phyloP scores from a whole-genome alignment of 1,284 basidiomycete genomes.

The Ustilago crameri region DNA sequence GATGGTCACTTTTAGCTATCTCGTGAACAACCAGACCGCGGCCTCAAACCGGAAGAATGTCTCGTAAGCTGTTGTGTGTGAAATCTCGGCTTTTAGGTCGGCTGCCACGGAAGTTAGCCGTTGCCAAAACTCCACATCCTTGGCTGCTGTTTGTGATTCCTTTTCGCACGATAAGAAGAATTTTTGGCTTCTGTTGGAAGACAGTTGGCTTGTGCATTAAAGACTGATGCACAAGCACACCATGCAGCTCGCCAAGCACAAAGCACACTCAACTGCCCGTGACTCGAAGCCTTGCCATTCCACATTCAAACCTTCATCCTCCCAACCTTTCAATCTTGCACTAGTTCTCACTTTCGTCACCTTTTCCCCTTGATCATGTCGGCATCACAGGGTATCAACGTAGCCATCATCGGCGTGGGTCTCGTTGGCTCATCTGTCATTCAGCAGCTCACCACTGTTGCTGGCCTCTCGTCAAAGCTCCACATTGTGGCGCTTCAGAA shows the following conservation, averaged over 20 bases:
- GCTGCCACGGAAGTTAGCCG: background rate
- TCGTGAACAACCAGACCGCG: slow-evolving; percentile 14
- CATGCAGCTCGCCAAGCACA: slow-evolving; percentile 10
- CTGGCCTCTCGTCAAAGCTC: slow-evolving; percentile 46
- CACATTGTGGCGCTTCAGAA: slow-evolving; percentile 65
- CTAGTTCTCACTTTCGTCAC: background rate
- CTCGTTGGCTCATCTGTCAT: slow-evolving; percentile 66
- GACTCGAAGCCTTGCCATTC: slow-evolving; percentile 16
- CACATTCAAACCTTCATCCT: background rate
- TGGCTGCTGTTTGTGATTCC: slow-evolving; percentile 1
- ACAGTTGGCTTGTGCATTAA: slow-evolving; percentile 25
- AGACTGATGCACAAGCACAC: background rate
- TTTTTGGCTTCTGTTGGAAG: background rate
- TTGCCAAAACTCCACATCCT: slow-evolving; percentile 25
- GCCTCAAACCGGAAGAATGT: slow-evolving; percentile 8
- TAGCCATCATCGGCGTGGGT: slow-evolving; percentile 65
- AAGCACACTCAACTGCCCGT: slow-evolving; percentile 1
- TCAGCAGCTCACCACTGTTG: slow-evolving; percentile 57
- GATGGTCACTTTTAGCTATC: slow-evolving; percentile 19
- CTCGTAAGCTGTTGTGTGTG: background rate
- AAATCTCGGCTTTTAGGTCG: slow-evolving; percentile 29
- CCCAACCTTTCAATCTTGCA: background rate
- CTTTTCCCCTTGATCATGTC: slow-evolving; percentile 23
- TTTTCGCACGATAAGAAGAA: slow-evolving; percentile 39
- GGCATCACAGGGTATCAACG: slow-evolving; percentile 53